Base-by-base conservation (phyloP, 164 flowering plant species). In the Umbilicus rupestris region DNA sequence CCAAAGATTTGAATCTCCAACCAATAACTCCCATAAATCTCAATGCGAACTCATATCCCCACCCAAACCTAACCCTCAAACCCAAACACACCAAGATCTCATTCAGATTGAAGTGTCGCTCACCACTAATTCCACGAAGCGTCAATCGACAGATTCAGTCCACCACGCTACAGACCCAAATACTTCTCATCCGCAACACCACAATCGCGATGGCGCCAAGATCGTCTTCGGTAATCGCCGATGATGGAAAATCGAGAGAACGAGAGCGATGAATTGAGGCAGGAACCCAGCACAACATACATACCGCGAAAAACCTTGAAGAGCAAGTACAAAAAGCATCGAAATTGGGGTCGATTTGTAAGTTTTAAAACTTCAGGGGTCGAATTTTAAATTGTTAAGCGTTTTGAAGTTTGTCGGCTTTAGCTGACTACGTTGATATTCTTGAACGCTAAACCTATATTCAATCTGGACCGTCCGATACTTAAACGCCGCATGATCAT, bases 281-380 rank as follows among this genome's bases (percentile, higher is more conserved):
- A 52, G 2, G 57, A 5, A 26, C 59, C 17, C 59, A 52, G 59
- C 31, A 52, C 17, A 33, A 45, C 55, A 49, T 49, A 20, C 59
- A 52, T 49, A 52, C 59, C 59, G 59, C 59, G 59, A 52, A 52
- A 46, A 52, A 52, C 59, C 33, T 52, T 52, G 31, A 52, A 52
- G 31, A 52, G 28, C 31, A 26, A 52, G 59, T 52, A 52, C 59
- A 52, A 52, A 26, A 24, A 49, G 31, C 59, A 52, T 52, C 26
- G 24, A n/a, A n/a, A 5, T 7, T 0, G 26, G 55, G 55, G 55
- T 20, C 9, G 26, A 11, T n/a, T n/a, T 49, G 26, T 49, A 20
- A 49, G 20, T 49, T n/a, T n/a, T 5, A 2, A 5, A 49, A 20
- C 11, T 49, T 49, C 20, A n/a, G 26, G 55, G 55, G 10, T 49